Evolutionary conservation across 805 yeast genomes (phyloP).

Genomic region (Metschnikowia bowlesiae): DNA sequence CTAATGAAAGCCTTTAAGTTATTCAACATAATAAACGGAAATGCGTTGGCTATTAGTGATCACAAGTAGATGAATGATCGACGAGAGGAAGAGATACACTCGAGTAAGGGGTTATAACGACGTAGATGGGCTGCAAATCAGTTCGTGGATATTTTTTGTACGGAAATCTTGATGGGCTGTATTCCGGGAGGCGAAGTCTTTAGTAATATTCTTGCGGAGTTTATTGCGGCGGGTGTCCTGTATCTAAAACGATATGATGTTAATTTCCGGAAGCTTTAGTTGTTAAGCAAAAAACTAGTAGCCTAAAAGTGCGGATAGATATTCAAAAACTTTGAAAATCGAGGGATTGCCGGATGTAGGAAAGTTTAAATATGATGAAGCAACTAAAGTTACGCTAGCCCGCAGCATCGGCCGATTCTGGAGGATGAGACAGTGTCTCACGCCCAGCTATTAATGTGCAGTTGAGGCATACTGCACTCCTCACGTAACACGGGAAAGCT

Average conservation of each 20-base stretch:
- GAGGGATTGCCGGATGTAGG: background rate
- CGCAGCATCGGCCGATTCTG: background rate
- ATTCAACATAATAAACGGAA: conserved; percentile 24
- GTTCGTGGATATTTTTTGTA: background rate
- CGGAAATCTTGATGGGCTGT: background rate
- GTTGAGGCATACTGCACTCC: background rate
- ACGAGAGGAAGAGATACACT: background rate
- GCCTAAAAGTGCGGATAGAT: background rate
- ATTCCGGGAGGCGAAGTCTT: background rate
- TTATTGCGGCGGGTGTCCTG: conserved; percentile 3
- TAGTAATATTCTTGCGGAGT: background rate
- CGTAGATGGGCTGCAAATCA: background rate
- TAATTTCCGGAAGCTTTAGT: background rate
- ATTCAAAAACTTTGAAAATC: background rate
- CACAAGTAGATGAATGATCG: background rate
- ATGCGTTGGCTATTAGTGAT: background rate
- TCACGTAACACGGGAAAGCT: background rate
- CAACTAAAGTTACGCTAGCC: background rate
- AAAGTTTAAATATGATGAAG: background rate
- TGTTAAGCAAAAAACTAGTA: background rate
- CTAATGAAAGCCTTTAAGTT: conserved; percentile 58
- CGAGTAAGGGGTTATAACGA: background rate
- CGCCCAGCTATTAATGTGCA: background rate
- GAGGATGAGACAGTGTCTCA: conserved; percentile 3
- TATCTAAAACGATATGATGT: background rate